These are phyloP conservation scores for Salvia splendens DNA, from an alignment of 257 asterid species.

Conservation along the genomic window DNA sequence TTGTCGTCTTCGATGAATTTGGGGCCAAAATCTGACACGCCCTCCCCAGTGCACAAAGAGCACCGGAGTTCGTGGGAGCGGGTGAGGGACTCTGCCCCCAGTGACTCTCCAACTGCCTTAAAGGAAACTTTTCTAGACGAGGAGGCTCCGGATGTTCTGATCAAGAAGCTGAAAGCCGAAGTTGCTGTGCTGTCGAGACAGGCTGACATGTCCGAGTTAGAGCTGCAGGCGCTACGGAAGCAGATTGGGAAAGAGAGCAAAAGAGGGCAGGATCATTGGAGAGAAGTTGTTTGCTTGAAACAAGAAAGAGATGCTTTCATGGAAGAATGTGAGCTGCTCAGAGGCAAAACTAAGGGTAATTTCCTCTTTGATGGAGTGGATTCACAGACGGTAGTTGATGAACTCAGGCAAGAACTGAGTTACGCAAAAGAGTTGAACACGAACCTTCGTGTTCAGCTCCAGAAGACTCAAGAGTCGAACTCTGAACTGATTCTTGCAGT, in stretches of 20 bases:
- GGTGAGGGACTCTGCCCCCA: conserved; percentile 60
- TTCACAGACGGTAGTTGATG: conserved; percentile 57
- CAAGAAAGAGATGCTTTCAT: conserved; percentile 71
- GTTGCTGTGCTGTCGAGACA: conserved; percentile 67
- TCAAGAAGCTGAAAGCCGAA: conserved; percentile 67
- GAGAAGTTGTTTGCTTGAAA: conserved; percentile 56
- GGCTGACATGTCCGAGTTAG: conserved; percentile 71
- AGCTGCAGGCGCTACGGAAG: conserved; percentile 84
- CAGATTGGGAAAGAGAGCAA: conserved; percentile 81
- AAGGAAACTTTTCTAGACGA: conserved; percentile 43
- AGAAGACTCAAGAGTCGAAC: conserved; percentile 88
- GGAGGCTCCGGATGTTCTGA: conserved; percentile 43
- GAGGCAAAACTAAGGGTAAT: conserved; percentile 40
- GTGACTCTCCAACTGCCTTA: conserved; percentile 53
- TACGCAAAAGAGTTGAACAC: conserved; percentile 64
- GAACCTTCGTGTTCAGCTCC: conserved; percentile 81
- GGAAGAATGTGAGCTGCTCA: conserved; percentile 56
- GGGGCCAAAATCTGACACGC: conserved; percentile 38
- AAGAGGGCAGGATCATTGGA: conserved; percentile 64
- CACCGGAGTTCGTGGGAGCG: conserved; percentile 61
- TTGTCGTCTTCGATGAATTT: conserved; percentile 33
- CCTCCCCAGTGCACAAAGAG: conserved; percentile 37
- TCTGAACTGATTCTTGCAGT: conserved; percentile 91
- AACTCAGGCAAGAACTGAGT: conserved; percentile 75
- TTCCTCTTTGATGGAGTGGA: conserved; percentile 54